Evolutionary conservation across 2,329 filamentous ascomycete species (phyloP), one percentile per base, ranked within the genome.

Genomic region (Alternaria metachromatica): DNA sequence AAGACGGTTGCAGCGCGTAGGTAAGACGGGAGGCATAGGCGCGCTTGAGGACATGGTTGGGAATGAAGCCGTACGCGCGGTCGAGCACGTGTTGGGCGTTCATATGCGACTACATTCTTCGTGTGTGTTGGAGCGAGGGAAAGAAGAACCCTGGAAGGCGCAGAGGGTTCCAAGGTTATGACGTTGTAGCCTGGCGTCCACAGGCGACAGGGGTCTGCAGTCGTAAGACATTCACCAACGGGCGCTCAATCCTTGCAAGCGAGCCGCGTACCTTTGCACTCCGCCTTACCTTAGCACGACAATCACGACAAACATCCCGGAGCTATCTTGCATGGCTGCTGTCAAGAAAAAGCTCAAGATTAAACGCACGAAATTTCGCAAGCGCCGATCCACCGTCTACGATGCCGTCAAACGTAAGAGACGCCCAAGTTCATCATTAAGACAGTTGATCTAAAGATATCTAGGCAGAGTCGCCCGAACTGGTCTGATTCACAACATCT

Each of bases 321-420:
- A 65, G 44, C 63, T 62, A 6, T 37, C 50, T 10, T 26, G 21
- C 20, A 55, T 41, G 33, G 53, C 53, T 10, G 4, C n/a, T 5
- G 33, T 15, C 18, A 28, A 13, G 10, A 20, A 48, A 18, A 15
- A 48, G 25, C 43, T 15, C 23, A 15, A 48, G 30, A 30, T 15
- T 6, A 15, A 23, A 37, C 55, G n/a, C 15, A 11, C 20, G n/a
- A 37, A 41, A 18, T 30, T 25, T 48, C 60, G 59, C 12, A 77
- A 76, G 70, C 82, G 82, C 51, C 71, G 76, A 50, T 84, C 86
- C 44, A 92, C 85, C 20, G 80, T 94, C 20, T 94, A 91, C 78
- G 91, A 94, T 80, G 90, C 90, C 15, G 89, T 92, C 58, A 90
- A 90, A 72, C 90, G 90, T 90, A 70, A 59, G 60, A 45, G 25